Base-by-base conservation (phyloP, 371 early-diverging fungal species). In the Mucor plumbeus region DNA sequence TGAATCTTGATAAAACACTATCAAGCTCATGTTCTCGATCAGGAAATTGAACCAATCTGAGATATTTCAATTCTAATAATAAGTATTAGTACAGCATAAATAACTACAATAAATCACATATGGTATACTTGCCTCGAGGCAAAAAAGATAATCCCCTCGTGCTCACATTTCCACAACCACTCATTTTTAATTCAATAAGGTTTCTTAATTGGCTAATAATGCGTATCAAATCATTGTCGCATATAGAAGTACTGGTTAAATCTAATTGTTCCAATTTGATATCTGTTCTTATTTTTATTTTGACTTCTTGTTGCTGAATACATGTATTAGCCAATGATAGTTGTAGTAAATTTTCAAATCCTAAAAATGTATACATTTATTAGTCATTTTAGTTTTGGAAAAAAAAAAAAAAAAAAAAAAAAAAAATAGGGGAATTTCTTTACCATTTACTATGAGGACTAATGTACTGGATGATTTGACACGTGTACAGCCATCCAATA, bases 21-120 rank as follows among this genome's bases (percentile, higher is more conserved):
- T 82, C 74, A 4, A 82, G 50, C 34, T 82, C 80, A 53, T 77
- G 74, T 35, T 77, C 74, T 47, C 73, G 69, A 31, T 71, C 74
- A 19, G 82, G 82, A 21, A 82, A 82, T 54, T 72, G 71, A 9
- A 81, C 64, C 13, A 40, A 53, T 67, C 71, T 69, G 41, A 82
- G 62, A 31, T 55, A 38, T 0, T 9, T 55, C 48, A 82, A 61
- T 34, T 74, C 82, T 78, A 63, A 50, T n/a, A 35, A 59, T 6
- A 43, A 13, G 10, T 33, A 61, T 43, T 61, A 61, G 17, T 14
- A 41, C 44, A 43, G 5, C 7, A 48, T 19, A 17, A 21, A 17
- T 17, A 50, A 4, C 38, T 38, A 11, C 4, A 7, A 50, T 26
- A 50, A 44, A 44, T 17, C 15, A n/a, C 44, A 26, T 26, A 26